Percentiles rank a stretch among this genome's conserved stretches.
phyloP scores from a whole-genome alignment of 2,329 filamentous ascomycete species.

The Epichloe brachyelytri region DNA sequence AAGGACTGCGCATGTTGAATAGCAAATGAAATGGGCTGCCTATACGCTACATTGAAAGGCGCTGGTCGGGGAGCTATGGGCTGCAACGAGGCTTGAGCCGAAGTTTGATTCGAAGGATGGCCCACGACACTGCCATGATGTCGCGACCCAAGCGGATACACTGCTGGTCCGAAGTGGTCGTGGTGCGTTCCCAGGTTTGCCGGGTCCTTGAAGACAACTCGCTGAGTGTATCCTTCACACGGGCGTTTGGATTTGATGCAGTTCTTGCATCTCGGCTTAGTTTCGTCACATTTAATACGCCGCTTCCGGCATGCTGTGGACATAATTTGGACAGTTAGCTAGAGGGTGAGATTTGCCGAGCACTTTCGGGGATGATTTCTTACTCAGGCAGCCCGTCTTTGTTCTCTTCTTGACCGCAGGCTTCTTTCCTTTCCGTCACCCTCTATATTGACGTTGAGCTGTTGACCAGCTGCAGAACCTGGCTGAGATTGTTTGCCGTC shows the following conservation, averaged over 20 bases:
- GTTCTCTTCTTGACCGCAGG: conserved; percentile 53
- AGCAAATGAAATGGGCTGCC: conserved; percentile 6
- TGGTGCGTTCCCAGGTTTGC: conserved; percentile 21
- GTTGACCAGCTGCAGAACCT: conserved; percentile 17
- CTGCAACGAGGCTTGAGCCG: conserved; percentile 25
- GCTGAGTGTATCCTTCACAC: conserved; percentile 74
- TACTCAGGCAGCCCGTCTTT: conserved; percentile 87
- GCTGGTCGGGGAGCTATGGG: conserved; percentile 40
- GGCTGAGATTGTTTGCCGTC: conserved; percentile 8
- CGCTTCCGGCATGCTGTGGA: conserved; percentile 72
- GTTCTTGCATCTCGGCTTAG: conserved; percentile 68
- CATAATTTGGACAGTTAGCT: conserved; percentile 10
- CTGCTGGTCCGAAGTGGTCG: conserved; percentile 28
- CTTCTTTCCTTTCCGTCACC: conserved; percentile 34
- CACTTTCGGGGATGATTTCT: conserved; percentile 20
- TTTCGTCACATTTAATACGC: conserved; percentile 94
- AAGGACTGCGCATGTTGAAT: neutral
- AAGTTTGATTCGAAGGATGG: conserved; percentile 19
- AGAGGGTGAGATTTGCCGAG: neutral
- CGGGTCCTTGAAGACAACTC: conserved; percentile 68
- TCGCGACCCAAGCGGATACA: conserved; percentile 29
- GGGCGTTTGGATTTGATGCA: conserved; percentile 76
- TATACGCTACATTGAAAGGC: conserved; percentile 14
- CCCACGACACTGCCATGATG: conserved; percentile 13
- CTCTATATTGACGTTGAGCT: conserved; percentile 23